Percentiles rank a stretch among this genome's conserved stretches.
Conservation (phyloP, 805 yeast species). For the Vanderwaltozyma yarrowii region DNA sequence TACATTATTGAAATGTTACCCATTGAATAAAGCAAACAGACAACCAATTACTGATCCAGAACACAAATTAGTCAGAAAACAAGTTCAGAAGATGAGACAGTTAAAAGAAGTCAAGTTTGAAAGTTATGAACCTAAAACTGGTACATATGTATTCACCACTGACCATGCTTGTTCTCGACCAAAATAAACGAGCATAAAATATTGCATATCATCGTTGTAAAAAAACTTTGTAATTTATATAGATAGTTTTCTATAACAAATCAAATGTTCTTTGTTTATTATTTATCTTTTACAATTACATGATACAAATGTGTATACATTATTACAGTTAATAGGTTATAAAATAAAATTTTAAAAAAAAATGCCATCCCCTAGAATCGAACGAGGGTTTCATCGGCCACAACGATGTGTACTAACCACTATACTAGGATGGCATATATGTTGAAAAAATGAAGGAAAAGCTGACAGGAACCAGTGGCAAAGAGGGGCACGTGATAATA, state of each 20-base stretch:
- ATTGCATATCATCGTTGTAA: too few relatives aligned
- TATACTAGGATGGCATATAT: slow-evolving; percentile 29
- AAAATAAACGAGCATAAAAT: too few relatives aligned
- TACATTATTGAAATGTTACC: slow-evolving; percentile 71
- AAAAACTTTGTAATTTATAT: too few relatives aligned
- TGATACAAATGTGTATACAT: too few relatives aligned
- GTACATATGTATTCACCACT: slow-evolving; percentile 55
- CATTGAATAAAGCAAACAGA: slow-evolving; percentile 60
- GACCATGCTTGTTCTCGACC: slow-evolving; percentile 10
- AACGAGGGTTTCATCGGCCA: slow-evolving; percentile 32
- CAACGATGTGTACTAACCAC: slow-evolving; percentile 33
- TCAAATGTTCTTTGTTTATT: too few relatives aligned
- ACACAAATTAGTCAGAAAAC: slow-evolving; percentile 60
- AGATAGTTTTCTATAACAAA: too few relatives aligned
- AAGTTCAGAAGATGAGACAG: slow-evolving; percentile 54
- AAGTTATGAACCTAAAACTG: slow-evolving; percentile 66
- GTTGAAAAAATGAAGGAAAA: too few relatives aligned
- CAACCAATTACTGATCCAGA: slow-evolving; percentile 68
- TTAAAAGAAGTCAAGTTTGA: slow-evolving; percentile 49
- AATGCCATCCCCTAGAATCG: slow-evolving; percentile 31
- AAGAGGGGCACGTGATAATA: too few relatives aligned
- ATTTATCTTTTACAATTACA: too few relatives aligned
- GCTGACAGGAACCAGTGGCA: too few relatives aligned
- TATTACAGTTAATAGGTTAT: background rate
- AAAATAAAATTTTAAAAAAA: slow-evolving; percentile 6